Conservation (phyloP, 2,329 filamentous ascomycete species). For the Salinomyces thailandicus region DNA sequence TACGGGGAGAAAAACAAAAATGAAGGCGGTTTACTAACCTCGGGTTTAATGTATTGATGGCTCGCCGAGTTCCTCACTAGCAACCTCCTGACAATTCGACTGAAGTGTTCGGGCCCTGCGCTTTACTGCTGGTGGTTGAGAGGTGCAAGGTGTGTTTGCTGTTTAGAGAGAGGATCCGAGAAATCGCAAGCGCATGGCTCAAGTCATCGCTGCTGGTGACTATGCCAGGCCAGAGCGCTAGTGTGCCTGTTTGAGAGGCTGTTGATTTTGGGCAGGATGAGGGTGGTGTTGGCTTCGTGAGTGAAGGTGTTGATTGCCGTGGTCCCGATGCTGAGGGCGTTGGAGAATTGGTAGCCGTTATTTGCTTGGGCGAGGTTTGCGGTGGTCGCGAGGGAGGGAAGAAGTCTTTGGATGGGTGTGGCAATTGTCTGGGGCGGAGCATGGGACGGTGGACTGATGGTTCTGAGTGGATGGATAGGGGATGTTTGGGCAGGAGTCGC, state of each 20-base stretch:
- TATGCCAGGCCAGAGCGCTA: slow-evolving; percentile 41
- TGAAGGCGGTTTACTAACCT: too few species aligned
- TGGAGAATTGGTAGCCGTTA: neutral
- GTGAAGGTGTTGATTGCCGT: slow-evolving; percentile 33
- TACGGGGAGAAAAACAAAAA: too few species aligned
- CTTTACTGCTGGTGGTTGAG: slow-evolving; percentile 27
- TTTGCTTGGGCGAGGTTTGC: neutral
- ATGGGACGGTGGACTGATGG: too few species aligned
- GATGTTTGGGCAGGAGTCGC: too few species aligned
- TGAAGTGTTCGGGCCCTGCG: slow-evolving; percentile 3
- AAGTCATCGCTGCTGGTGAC: slow-evolving; percentile 38
- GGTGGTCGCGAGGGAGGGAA: neutral
- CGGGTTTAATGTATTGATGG: slow-evolving; percentile 34
- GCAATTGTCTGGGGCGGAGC: too few species aligned
- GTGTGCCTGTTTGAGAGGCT: slow-evolving; percentile 28
- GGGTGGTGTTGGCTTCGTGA: slow-evolving; percentile 34
- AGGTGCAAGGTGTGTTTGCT: slow-evolving; percentile 32
- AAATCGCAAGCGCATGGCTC: slow-evolving; percentile 34
- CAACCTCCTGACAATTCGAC: slow-evolving; percentile 21
- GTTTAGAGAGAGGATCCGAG: slow-evolving; percentile 31
- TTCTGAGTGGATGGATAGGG: too few species aligned
- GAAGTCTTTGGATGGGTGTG: too few species aligned
- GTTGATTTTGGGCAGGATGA: slow-evolving; percentile 33
- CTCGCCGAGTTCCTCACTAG: slow-evolving; percentile 32
- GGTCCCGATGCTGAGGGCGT: slow-evolving; percentile 35